phyloP scores from a whole-genome alignment of 2,329 filamentous ascomycete genomes.

The Rhynchosporium graminicola region DNA sequence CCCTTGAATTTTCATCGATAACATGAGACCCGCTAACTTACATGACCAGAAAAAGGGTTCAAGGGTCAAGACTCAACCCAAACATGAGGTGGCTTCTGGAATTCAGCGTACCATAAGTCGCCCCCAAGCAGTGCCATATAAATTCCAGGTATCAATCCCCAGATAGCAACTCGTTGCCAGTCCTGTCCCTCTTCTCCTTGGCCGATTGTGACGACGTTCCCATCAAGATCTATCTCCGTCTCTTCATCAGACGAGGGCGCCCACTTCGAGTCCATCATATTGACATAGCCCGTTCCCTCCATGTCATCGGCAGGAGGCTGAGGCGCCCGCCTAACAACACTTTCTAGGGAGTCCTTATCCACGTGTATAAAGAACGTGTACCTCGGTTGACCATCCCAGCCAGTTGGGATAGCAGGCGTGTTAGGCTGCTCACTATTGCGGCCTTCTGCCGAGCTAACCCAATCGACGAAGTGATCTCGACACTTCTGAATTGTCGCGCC shows the following conservation, averaged over 20 bases:
- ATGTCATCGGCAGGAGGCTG: background rate
- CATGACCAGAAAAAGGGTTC: too few species aligned
- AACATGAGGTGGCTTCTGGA: too few species aligned
- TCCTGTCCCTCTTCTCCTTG: too few species aligned
- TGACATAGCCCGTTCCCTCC: background rate
- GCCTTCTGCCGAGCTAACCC: background rate
- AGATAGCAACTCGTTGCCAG: too few species aligned
- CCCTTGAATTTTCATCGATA: too few species aligned
- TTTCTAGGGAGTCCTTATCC: background rate
- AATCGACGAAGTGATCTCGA: background rate
- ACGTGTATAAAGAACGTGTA: background rate
- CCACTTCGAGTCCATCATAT: background rate
- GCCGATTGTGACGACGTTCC: background rate
- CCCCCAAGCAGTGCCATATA: too few species aligned
- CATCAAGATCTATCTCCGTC: background rate
- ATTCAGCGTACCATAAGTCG: too few species aligned
- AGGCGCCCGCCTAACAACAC: background rate
- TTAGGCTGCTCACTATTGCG: background rate
- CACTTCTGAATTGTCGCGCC: background rate
- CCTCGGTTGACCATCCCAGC: background rate
- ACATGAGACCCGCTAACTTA: too few species aligned
- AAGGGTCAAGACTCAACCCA: too few species aligned
- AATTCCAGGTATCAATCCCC: too few species aligned
- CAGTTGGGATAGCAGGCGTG: background rate
- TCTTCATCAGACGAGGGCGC: background rate